Conservation (phyloP, 129 eudicot genomes). For the Tagetes erecta region DNA sequence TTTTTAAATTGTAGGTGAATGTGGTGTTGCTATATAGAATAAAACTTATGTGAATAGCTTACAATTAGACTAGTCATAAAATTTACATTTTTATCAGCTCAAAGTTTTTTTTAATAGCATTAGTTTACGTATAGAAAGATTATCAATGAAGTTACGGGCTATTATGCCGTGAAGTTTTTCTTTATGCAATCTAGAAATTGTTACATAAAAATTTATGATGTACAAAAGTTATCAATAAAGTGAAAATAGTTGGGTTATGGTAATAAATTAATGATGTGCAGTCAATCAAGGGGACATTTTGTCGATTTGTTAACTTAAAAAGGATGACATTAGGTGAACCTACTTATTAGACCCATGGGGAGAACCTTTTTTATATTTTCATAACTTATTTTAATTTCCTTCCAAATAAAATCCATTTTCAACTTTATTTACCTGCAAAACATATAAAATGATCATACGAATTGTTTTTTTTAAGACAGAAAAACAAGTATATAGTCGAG, state of each 20-base stretch:
- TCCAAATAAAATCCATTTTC: background rate
- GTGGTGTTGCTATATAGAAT: no score
- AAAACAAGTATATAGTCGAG: background rate
- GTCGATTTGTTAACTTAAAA: constrained; percentile 37
- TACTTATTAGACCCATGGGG: constrained; percentile 43
- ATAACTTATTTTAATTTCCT: constrained; percentile 6
- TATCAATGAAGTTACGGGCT: no score
- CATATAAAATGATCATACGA: background rate
- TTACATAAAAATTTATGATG: background rate
- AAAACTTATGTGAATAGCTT: no score
- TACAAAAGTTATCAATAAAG: constrained; percentile 1
- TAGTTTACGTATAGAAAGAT: no score
- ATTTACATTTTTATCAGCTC: no score
- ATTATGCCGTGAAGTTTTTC: no score
- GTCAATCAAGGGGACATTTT: constrained; percentile 64
- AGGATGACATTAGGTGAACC: constrained; percentile 47
- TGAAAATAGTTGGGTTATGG: background rate
- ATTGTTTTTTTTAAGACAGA: no score
- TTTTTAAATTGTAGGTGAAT: no score
- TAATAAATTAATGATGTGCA: constrained; percentile 50
- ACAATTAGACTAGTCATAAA: no score
- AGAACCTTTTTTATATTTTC: constrained; percentile 26
- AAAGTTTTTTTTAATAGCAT: no score
- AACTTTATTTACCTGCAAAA: background rate
- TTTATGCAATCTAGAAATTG: no score